Evolutionary conservation across 2,329 filamentous ascomycete genomes (phyloP).

Genomic region (Ophiocordyceps unilateralis): DNA sequence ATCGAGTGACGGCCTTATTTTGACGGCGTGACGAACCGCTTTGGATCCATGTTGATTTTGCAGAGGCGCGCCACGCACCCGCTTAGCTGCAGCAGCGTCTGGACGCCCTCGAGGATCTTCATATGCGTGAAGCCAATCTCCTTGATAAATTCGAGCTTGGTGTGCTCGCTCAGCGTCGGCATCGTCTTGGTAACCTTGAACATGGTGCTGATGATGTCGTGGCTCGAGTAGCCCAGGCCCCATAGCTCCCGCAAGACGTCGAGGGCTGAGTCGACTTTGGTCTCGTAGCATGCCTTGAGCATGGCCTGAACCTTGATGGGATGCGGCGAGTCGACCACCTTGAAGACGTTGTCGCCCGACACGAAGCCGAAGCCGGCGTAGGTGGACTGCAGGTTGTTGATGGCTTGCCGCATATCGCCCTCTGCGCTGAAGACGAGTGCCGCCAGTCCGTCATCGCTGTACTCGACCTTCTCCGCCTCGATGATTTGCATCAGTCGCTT

Average conservation of each 20-base stretch:
- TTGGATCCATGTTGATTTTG: conserved; percentile 92
- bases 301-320: conserved; percentile 97
- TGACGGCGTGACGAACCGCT: conserved; percentile 43
- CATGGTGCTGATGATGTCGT: conserved; percentile 99
- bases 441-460: conserved; percentile 83
- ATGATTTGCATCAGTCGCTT: conserved; percentile 84
- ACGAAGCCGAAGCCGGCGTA: conserved; percentile 89
- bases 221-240: conserved; percentile 90
- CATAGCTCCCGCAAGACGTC: conserved; percentile 81
- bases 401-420: conserved; percentile 96
- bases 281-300: conserved; percentile 93
- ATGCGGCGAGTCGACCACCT: conserved; percentile 90
- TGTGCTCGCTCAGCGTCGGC: conserved; percentile 77
- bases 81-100: conserved; percentile 84
- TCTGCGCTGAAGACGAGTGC: conserved; percentile 96
- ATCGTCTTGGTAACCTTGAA: conserved; percentile 97
- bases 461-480: conserved; percentile 76
- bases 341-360: conserved; percentile 96
- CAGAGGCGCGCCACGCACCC: conserved; percentile 82
- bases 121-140: conserved; percentile 99
- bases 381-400: conserved; percentile 95
- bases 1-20: conserved; percentile 11
- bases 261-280: conserved; percentile 73
- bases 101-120: conserved; percentile 95
- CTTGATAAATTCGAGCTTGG: conserved; percentile 93